These are phyloP conservation scores for Neocatenulostroma microsporum DNA, from an alignment of 2,329 filamentous ascomycete species.

Conservation along the genomic window DNA sequence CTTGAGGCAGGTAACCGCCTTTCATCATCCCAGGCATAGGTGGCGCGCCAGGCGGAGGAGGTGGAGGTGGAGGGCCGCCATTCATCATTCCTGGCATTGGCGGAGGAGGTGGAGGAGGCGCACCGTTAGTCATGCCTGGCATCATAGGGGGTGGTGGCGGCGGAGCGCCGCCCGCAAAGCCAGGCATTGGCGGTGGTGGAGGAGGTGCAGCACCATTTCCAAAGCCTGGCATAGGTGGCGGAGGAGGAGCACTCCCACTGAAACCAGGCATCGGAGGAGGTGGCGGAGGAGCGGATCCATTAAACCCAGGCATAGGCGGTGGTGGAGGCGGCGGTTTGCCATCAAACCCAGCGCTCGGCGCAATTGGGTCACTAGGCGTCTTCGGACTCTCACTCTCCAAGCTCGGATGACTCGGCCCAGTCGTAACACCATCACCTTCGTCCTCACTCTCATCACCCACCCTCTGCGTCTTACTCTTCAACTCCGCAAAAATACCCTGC, in stretches of 20 bases:
- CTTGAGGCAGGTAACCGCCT: conserved; percentile 67
- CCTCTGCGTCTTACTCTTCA: conserved; percentile 55
- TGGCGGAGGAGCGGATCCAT: conserved; percentile 29
- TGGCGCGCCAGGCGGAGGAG: conserved; percentile 47
- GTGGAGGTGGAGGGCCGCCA: conserved; percentile 35
- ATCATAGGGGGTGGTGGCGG: conserved; percentile 39
- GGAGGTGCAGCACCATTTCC: conserved; percentile 33
- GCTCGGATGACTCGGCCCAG: conserved; percentile 67
- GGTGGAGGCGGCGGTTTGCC: conserved; percentile 28
- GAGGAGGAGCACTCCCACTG: conserved; percentile 42
- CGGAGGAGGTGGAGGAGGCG: conserved; percentile 43
- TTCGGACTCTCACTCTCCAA: conserved; percentile 63
- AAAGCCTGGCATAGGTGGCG: conserved; percentile 36
- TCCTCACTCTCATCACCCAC: conserved; percentile 55
- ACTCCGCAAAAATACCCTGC: conserved; percentile 59
- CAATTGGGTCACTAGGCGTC: conserved; percentile 55
- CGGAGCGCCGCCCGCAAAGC: conserved; percentile 35
- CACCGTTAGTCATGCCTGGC: conserved; percentile 35
- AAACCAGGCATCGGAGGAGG: conserved; percentile 43
- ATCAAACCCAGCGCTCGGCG: conserved; percentile 25
- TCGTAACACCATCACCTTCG: conserved; percentile 62
- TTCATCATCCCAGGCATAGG: conserved; percentile 50
- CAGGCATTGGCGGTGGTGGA: conserved; percentile 41
- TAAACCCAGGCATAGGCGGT: conserved; percentile 21
- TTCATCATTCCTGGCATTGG: conserved; percentile 39